Evolutionary conservation across 441 rosid genomes (phyloP).

Genomic region (Hura crepitans): DNA sequence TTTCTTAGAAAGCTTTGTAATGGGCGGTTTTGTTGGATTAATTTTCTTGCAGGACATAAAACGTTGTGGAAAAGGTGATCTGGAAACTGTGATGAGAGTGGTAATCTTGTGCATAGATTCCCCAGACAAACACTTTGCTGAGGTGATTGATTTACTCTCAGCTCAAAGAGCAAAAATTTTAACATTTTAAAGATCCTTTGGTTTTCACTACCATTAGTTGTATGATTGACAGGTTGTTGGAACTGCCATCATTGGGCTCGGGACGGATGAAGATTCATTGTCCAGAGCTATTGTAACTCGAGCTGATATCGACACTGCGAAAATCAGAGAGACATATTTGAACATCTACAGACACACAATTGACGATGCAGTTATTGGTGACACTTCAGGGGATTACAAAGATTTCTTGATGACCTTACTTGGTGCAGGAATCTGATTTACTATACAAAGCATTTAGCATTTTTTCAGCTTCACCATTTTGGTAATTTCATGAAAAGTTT

Average conservation of each 20-base stretch:
- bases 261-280: conserved; percentile 82
- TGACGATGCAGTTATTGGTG: conserved; percentile 58
- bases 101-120: conserved; percentile 49
- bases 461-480: too few species aligned
- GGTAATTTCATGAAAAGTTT: too few species aligned
- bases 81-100: conserved; percentile 45
- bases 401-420: conserved; percentile 65
- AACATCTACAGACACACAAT: conserved; percentile 48
- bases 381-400: conserved; percentile 72
- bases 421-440: conserved; percentile 35
- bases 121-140: conserved; percentile 84
- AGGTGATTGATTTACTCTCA: conserved; percentile 36
- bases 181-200: not conserved
- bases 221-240: conserved; percentile 43
- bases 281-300: conserved; percentile 70
- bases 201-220: not conserved
- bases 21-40: not conserved
- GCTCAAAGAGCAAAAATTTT: not conserved
- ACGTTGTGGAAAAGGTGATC: conserved; percentile 50
- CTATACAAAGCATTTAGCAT: not conserved
- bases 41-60: conserved; percentile 52
- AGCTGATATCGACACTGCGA: conserved; percentile 74
- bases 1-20: not conserved
- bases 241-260: conserved; percentile 54
- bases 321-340: conserved; percentile 52